Conservation (phyloP, 2,329 filamentous ascomycete genomes). For the Pyricularia pennisetigena region DNA sequence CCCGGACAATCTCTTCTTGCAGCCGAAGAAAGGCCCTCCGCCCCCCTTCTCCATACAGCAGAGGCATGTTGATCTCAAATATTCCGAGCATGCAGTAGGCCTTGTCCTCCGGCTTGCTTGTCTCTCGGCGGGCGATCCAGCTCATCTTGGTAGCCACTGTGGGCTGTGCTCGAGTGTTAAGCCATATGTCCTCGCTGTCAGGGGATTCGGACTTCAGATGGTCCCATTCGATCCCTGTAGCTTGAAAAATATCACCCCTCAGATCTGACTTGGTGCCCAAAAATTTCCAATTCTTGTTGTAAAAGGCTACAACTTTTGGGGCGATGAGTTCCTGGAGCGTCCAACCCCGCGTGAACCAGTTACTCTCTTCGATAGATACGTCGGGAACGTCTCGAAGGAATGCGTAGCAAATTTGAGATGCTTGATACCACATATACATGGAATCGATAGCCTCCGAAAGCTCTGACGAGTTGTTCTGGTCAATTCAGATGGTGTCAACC, state of each 20-base stretch:
- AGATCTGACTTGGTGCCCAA: slow-evolving; percentile 8
- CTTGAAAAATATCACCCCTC: not conserved
- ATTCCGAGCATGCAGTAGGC: slow-evolving; percentile 17
- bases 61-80: slow-evolving; percentile 16
- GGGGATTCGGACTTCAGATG: not conserved
- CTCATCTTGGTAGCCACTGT: slow-evolving; percentile 13
- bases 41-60: slow-evolving; percentile 16
- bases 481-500: slow-evolving; percentile 18
- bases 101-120: slow-evolving; percentile 12
- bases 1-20: slow-evolving; percentile 11
- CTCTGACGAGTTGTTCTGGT: slow-evolving; percentile 16
- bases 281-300: slow-evolving; percentile 8
- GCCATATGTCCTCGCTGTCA: not conserved
- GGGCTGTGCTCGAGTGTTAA: not conserved
- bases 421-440: slow-evolving; percentile 14
- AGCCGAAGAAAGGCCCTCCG: slow-evolving; percentile 11
- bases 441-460: slow-evolving; percentile 13
- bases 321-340: slow-evolving; percentile 14
- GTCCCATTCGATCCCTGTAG: not conserved
- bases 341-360: slow-evolving; percentile 14
- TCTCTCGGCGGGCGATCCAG: slow-evolving; percentile 13
- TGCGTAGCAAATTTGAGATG: slow-evolving; percentile 11
- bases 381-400: slow-evolving; percentile 10
- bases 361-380: slow-evolving; percentile 1
- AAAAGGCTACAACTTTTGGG: slow-evolving; percentile 9